phyloP scores from a whole-genome alignment of 2,329 filamentous ascomycete species.

The Talaromyces sp. region DNA sequence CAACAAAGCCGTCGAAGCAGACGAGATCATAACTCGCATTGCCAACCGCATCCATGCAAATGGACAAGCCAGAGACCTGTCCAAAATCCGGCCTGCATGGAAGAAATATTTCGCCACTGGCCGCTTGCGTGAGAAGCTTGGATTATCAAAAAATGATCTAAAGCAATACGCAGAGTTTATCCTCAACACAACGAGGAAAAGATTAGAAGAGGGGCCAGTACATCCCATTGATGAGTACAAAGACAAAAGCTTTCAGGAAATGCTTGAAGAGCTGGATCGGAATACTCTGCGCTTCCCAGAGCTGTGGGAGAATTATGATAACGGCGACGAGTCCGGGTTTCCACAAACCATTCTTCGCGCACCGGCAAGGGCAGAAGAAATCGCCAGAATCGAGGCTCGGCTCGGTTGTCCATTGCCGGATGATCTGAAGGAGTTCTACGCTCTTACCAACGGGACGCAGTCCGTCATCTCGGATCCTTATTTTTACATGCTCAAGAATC shows the following conservation, averaged over 20 bases:
- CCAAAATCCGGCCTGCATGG: neutral
- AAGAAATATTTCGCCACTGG: slow-evolving; percentile 11
- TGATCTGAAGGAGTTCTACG: slow-evolving; percentile 14
- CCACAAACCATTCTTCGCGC: slow-evolving; percentile 9
- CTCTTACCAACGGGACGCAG: slow-evolving; percentile 11
- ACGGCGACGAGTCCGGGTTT: neutral
- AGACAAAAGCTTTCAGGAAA: neutral
- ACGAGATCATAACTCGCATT: slow-evolving; percentile 16
- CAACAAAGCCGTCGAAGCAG: slow-evolving; percentile 1
- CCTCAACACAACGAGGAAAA: slow-evolving; percentile 1
- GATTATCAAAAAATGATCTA: neutral
- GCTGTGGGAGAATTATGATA: neutral
- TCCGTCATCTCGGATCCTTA: neutral
- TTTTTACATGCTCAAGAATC: neutral
- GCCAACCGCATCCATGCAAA: slow-evolving; percentile 12
- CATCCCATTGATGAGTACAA: neutral
- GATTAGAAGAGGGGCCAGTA: slow-evolving; percentile 3
- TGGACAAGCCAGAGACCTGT: neutral
- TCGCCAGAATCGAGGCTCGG: neutral
- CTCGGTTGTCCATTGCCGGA: slow-evolving; percentile 5
- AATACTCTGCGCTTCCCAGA: slow-evolving; percentile 6
- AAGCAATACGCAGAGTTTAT: neutral
- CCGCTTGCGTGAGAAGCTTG: slow-evolving; percentile 9
- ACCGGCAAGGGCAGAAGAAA: slow-evolving; percentile 4
- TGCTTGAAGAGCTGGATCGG: slow-evolving; percentile 3